Conservation (phyloP, 805 yeast species). For the Saccharomycopsis fodiens region DNA sequence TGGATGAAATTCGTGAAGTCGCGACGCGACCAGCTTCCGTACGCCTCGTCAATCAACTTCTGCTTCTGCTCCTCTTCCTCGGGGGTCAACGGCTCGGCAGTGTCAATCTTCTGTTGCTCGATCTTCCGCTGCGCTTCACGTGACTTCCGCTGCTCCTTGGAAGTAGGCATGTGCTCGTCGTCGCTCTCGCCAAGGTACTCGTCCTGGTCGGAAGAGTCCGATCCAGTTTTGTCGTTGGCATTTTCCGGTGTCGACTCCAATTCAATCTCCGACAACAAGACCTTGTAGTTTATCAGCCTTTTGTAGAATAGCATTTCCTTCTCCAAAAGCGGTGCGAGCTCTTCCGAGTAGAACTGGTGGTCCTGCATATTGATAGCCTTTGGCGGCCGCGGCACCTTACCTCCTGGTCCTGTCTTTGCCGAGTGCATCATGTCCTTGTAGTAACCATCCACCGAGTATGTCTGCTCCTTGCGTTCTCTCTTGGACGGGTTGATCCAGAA, state of each 20-base stretch:
- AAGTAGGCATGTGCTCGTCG: slow-evolving; percentile 21
- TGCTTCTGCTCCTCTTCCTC: slow-evolving; percentile 54
- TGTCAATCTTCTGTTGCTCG: slow-evolving; percentile 49
- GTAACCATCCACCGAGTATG: slow-evolving; percentile 69
- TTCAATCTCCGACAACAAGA: slow-evolving; percentile 53
- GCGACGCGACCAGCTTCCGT: slow-evolving; percentile 63
- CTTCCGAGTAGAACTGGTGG: slow-evolving; percentile 63
- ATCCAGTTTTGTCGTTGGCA: slow-evolving; percentile 26
- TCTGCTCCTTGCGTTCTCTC: slow-evolving; percentile 71
- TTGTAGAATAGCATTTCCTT: slow-evolving; percentile 61
- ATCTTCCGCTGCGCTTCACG: slow-evolving; percentile 21
- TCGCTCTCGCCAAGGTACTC: slow-evolving; percentile 19
- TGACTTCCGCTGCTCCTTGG: slow-evolving; percentile 20
- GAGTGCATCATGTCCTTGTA: slow-evolving; percentile 56
- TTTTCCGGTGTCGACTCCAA: slow-evolving; percentile 47
- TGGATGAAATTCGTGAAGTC: slow-evolving; percentile 69
- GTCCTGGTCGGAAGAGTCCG: slow-evolving; percentile 18
- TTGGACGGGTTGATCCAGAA: slow-evolving; percentile 71
- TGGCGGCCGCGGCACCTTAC: slow-evolving; percentile 48
- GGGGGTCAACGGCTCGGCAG: slow-evolving; percentile 51
- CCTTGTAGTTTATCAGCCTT: slow-evolving; percentile 50
- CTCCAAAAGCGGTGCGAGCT: slow-evolving; percentile 43
- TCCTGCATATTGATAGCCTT: slow-evolving; percentile 59
- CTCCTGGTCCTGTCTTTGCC: slow-evolving; percentile 21
- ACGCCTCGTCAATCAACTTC: slow-evolving; percentile 46